Evolutionary conservation across 208 protist species (phyloP).

Genomic region (Acanthamoeba divionensis): DNA sequence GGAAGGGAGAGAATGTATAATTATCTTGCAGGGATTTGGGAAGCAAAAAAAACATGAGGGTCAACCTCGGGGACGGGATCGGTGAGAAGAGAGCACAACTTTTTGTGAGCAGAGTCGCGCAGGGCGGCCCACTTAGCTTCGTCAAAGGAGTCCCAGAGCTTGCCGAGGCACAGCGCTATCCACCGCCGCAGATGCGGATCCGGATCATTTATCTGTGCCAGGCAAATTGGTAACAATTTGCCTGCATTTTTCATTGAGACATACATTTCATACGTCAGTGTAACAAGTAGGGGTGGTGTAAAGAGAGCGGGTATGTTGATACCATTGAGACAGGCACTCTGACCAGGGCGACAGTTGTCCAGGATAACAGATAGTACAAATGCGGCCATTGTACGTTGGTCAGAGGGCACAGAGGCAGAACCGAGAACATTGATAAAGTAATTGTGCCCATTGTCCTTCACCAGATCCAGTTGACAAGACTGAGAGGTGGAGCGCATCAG

Average conservation of each 20-base stretch:
- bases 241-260: too few relatives aligned
- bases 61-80: slow-evolving; percentile 63
- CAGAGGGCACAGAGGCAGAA: slow-evolving; percentile 72
- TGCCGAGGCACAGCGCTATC: slow-evolving; percentile 73
- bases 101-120: slow-evolving; percentile 59
- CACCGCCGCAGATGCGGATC: slow-evolving; percentile 65
- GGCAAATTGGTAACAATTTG: slow-evolving; percentile 33
- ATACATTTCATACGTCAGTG: too few relatives aligned
- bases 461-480: slow-evolving; percentile 76
- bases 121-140: slow-evolving; percentile 72
- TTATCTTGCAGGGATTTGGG: not conserved
- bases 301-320: slow-evolving; percentile 40
- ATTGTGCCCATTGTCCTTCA: slow-evolving; percentile 76
- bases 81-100: slow-evolving; percentile 63
- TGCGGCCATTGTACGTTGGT: slow-evolving; percentile 86
- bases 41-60: not conserved
- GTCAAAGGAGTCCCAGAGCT: slow-evolving; percentile 75
- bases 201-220: slow-evolving; percentile 31
- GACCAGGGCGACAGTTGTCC: slow-evolving; percentile 59
- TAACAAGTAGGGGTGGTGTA: slow-evolving; percentile 53
- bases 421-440: slow-evolving; percentile 78
- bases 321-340: slow-evolving; percentile 69
- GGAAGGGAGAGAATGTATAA: not conserved
- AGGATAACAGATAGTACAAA: slow-evolving; percentile 87
- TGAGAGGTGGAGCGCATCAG: slow-evolving; percentile 1